A percentile compares a stretch with the other conserved stretches of the same genome.
Evolutionary conservation across 176 grass and related monocot genomes (phyloP).

Genomic region (Raddia guianensis): DNA sequence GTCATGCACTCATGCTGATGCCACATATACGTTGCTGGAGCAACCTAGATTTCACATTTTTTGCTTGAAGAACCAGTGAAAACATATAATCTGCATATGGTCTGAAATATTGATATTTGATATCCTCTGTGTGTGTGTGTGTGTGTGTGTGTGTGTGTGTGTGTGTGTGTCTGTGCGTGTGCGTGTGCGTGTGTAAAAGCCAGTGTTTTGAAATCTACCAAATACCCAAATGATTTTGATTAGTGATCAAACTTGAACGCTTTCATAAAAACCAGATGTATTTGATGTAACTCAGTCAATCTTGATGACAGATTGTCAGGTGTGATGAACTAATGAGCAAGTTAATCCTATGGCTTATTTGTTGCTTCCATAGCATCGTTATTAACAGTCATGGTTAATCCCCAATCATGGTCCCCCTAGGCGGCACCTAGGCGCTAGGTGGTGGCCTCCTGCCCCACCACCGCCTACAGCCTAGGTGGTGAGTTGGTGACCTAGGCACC

Average conservation of each 20-base stretch:
- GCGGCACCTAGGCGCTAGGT: too few species aligned
- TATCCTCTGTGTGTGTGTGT: too few species aligned
- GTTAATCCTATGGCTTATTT: neutral
- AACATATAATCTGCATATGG: neutral
- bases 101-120: neutral
- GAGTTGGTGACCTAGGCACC: too few species aligned
- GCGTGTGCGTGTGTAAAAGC: too few species aligned
- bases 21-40: neutral
- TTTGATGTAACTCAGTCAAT: neutral
- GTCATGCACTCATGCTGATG: neutral
- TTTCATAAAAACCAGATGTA: neutral
- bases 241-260: neutral
- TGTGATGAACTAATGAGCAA: neutral
- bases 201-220: neutral
- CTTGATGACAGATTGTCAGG: neutral
- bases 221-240: neutral
- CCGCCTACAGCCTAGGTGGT: too few species aligned
- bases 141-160: too few species aligned
- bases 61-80: neutral
- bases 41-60: neutral
- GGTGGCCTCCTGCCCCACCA: too few species aligned
- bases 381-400: neutral
- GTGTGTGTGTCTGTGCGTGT: too few species aligned
- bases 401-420: neutral
- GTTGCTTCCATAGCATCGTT: slow-evolving; percentile 1